Conservation (phyloP, 2,329 filamentous ascomycete species). For the Aspergillus fumigatus region DNA sequence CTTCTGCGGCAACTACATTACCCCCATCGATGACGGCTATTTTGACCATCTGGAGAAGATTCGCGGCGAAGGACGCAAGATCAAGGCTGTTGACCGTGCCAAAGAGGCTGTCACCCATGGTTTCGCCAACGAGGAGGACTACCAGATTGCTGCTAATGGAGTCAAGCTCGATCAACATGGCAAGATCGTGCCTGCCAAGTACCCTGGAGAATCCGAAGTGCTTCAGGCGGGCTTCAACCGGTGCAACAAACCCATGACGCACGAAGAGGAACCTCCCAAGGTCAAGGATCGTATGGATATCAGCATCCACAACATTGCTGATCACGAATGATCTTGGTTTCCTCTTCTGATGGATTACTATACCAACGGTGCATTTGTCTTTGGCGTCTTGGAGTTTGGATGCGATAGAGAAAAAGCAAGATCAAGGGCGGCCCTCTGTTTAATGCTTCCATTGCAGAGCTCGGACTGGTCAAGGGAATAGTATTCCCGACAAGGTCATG, state of each 20-base stretch:
- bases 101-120: conserved; percentile 62
- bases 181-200: conserved; percentile 50
- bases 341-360: conserved; percentile 6
- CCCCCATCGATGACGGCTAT: conserved; percentile 72
- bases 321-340: conserved; percentile 36
- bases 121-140: conserved; percentile 55
- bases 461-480: conserved; percentile 5
- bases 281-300: conserved; percentile 55
- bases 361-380: conserved; percentile 7
- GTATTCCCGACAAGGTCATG: conserved; percentile 3
- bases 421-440: conserved; percentile 10
- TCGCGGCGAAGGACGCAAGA: conserved; percentile 64
- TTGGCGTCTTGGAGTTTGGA: conserved; percentile 21
- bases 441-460: conserved; percentile 12
- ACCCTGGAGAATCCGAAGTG: conserved; percentile 18
- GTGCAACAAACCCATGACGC: conserved; percentile 17
- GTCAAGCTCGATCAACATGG: conserved; percentile 54
- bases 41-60: conserved; percentile 73
- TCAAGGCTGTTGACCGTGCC: conserved; percentile 62
- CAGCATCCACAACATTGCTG: conserved; percentile 55
- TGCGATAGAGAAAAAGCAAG: conserved; percentile 14
- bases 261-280: conserved; percentile 34
- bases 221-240: conserved; percentile 20
- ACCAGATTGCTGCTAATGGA: conserved; percentile 60
- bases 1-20: conserved; percentile 84